Evolutionary conservation across 306 rosid species (phyloP), one percentile per base, ranked within the genome.

Genomic region (Castanea sativa): DNA sequence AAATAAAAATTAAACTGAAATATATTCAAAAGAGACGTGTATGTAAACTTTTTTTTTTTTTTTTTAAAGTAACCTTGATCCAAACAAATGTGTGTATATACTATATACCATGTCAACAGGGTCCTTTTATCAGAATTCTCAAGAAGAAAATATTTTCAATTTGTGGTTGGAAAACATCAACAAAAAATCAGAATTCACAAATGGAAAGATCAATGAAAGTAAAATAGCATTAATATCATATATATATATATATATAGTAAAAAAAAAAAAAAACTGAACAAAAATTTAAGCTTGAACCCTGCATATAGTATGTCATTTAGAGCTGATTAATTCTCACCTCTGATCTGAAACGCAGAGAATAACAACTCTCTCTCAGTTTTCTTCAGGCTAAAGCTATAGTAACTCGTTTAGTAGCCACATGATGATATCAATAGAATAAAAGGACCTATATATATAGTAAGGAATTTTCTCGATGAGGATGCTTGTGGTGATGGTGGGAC

Each of bases 401-500:
- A 12, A 45, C 4, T 45, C 6, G 35, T 63, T 63, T 29, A 12
- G 69, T 8, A 30, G 20, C 43, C 35, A 15, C 51, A 52, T 53
- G 64, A 32, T 23, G 25, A 52, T 29, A 15, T 6, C 43, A 38
- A 38, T 38, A 7, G 43, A 38, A 9, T 21, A 23, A 23, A 23
- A 75, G 45, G 19, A 59, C 55, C 65, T 81, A 16, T 55, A 21
- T 65, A 56, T 38, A 68, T 69, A 53, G 65, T 56, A 58, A 25
- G 51, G 74, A 78, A 35, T 73, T 68, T 45, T n/a, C 20, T 13
- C 12, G 63, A 29, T 78, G 52, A 79, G 58, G 55, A 11, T 70
- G 33, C 57, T 12, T 73, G 76, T 1, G 30, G 74, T 7, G 55
- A 33, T 19, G 21, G 51, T 33, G 57, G 21, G 75, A 20, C 3